Percentiles rank a stretch among this genome's conserved stretches.
Conservation (phyloP, 306 rosid species). For the Acmispon strigosus region DNA sequence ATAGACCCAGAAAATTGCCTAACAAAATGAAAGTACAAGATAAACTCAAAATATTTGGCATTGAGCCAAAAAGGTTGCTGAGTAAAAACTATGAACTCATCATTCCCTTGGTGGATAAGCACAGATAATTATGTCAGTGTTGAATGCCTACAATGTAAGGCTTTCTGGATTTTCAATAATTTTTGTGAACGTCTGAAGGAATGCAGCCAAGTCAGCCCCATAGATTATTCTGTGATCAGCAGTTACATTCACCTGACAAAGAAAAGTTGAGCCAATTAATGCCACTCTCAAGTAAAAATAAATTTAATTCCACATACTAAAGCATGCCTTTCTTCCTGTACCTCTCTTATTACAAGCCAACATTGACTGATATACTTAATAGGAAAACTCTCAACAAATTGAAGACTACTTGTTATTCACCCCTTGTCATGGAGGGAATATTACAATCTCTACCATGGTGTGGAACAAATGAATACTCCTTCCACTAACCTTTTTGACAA, state of each 20-base stretch:
- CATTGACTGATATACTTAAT: not conserved
- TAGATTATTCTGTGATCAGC: conserved; percentile 87
- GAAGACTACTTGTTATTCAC: not conserved
- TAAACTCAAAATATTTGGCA: conserved; percentile 21
- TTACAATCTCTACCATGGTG: not conserved
- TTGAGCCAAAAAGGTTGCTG: conserved; percentile 1
- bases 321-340: not conserved
- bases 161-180: conserved; percentile 75
- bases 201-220: conserved; percentile 91
- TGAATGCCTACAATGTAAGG: conserved; percentile 60
- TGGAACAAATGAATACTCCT: not conserved
- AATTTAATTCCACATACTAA: not conserved
- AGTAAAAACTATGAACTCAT: conserved; percentile 1
- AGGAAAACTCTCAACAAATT: not conserved
- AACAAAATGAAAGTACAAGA: conserved; percentile 17
- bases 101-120: not conserved
- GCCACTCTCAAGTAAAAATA: not conserved
- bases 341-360: not conserved
- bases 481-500: not conserved
- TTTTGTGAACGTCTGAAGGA: conserved; percentile 77
- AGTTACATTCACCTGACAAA: conserved; percentile 84
- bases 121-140: not conserved
- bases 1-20: conserved; percentile 12
- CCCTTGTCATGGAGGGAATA: not conserved
- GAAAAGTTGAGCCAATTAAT: conserved; percentile 2